These are phyloP conservation scores for Coemansia sp. DNA, from an alignment of 192 early-diverging fungal genomes.

Conservation along the genomic window DNA sequence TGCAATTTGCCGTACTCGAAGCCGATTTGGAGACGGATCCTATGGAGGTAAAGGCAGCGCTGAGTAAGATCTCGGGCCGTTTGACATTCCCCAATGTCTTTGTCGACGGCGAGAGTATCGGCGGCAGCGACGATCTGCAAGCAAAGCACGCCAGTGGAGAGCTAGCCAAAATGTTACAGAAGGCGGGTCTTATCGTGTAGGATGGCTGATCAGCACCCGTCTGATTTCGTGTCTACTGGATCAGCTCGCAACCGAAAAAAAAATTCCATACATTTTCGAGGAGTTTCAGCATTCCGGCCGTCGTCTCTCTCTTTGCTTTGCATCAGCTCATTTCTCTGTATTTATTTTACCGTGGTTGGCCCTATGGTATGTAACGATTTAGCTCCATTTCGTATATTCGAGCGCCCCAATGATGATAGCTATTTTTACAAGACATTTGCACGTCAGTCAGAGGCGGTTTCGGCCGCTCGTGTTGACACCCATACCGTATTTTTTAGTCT, in stretches of 20 bases:
- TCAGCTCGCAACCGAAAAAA: neutral
- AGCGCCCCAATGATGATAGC: slow-evolving; percentile 34
- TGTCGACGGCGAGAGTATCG: slow-evolving; percentile 66
- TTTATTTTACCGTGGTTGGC: neutral
- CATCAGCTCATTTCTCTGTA: neutral
- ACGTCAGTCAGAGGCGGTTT: slow-evolving; percentile 45
- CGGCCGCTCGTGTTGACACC: slow-evolving; percentile 27
- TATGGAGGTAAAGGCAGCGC: slow-evolving; percentile 59
- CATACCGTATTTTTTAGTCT: slow-evolving; percentile 23
- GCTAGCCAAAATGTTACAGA: slow-evolving; percentile 51
- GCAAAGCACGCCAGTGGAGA: slow-evolving; percentile 52
- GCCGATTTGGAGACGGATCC: slow-evolving; percentile 46
- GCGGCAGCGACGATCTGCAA: slow-evolving; percentile 61
- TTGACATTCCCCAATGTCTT: slow-evolving; percentile 72
- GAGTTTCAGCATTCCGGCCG: neutral
- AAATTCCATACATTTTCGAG: neutral
- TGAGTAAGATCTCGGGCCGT: slow-evolving; percentile 52
- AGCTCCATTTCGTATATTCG: neutral
- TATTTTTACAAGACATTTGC: slow-evolving; percentile 33
- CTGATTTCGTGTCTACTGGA: neutral
- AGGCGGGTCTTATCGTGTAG: slow-evolving; percentile 26
- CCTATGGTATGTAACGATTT: neutral
- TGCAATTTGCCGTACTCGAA: slow-evolving; percentile 59
- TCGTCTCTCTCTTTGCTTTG: neutral
- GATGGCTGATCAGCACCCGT: neutral